Evolutionary conservation across 805 yeast species (phyloP).

Genomic region (Debaryomyces prosopidis): DNA sequence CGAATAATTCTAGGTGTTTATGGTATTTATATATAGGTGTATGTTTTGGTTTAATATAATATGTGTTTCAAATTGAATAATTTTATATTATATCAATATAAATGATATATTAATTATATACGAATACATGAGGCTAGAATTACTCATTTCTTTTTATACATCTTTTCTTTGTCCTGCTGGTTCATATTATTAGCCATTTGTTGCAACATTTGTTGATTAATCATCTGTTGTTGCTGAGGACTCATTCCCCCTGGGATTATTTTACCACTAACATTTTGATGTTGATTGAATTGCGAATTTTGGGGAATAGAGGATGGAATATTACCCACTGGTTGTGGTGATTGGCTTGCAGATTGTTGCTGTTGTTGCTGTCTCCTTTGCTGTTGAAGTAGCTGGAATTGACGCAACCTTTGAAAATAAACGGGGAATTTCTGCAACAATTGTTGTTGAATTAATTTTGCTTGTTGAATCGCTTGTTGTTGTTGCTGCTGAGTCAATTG

Average conservation of each 20-base stretch:
- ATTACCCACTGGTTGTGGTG: conserved; percentile 5
- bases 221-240: conserved; percentile 15
- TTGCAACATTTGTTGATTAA: conserved; percentile 18
- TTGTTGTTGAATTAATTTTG: conserved; percentile 37
- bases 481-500: conserved; percentile 44
- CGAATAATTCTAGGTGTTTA: neutral
- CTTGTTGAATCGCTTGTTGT: conserved; percentile 45
- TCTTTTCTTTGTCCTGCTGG: conserved; percentile 4
- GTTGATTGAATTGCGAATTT: conserved; percentile 9
- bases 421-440: conserved; percentile 36
- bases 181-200: conserved; percentile 12
- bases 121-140: neutral
- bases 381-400: conserved; percentile 34
- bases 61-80: neutral
- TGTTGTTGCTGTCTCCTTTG: conserved; percentile 14
- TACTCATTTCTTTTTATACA: neutral
- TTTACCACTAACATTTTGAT: conserved; percentile 10
- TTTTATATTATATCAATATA: conserved; percentile 3
- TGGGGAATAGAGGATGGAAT: neutral
- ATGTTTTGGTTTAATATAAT: neutral
- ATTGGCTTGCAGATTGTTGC: conserved; percentile 8
- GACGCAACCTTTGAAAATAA: conserved; percentile 39
- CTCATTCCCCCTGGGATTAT: conserved; percentile 9
- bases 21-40: neutral
- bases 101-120: neutral